A percentile compares a stretch with the other conserved stretches of the same genome.
Conservation (phyloP, 257 asterid species). For the Capsicum baccatum region DNA sequence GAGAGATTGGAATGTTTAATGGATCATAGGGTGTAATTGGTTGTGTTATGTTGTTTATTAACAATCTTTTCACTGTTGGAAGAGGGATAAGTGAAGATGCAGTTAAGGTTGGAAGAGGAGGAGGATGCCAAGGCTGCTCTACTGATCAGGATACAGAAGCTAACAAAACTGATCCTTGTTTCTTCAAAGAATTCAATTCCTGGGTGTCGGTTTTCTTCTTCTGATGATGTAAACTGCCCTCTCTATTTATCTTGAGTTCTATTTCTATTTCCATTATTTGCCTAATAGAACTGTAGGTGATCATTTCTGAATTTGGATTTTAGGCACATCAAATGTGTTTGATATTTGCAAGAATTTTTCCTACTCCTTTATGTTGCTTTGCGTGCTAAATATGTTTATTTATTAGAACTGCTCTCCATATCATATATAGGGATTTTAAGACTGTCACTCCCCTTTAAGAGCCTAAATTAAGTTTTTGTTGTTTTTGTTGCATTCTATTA, state of each 20-base stretch:
- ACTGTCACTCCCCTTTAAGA: too few relatives aligned
- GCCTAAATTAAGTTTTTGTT: too few relatives aligned
- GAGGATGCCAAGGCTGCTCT: constrained; percentile 98
- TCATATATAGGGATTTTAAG: too few relatives aligned
- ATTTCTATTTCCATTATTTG: not conserved
- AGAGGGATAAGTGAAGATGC: constrained; percentile 99
- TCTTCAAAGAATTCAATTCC: constrained; percentile 88
- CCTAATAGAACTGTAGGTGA: not conserved
- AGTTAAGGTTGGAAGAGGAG: constrained; percentile 97
- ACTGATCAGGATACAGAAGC: constrained; percentile 98
- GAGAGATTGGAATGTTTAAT: too few relatives aligned
- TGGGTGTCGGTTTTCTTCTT: constrained; percentile 68
- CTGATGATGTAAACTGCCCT: constrained; percentile 70
- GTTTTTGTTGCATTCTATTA: too few relatives aligned
- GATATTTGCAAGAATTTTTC: not conserved
- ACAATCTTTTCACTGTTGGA: constrained; percentile 61
- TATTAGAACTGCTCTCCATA: too few relatives aligned
- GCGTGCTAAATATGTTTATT: too few relatives aligned
- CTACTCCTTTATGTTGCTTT: not conserved
- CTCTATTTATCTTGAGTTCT: constrained; percentile 27
- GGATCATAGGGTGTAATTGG: not conserved
- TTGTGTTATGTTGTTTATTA: constrained; percentile 14
- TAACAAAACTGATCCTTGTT: constrained; percentile 94
- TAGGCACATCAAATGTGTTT: not conserved
- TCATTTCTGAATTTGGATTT: constrained; percentile 11